A percentile compares a stretch with the other conserved stretches of the same genome.
Conservation (phyloP, 2,329 filamentous ascomycete species). For the Periconia macrospinosa region DNA sequence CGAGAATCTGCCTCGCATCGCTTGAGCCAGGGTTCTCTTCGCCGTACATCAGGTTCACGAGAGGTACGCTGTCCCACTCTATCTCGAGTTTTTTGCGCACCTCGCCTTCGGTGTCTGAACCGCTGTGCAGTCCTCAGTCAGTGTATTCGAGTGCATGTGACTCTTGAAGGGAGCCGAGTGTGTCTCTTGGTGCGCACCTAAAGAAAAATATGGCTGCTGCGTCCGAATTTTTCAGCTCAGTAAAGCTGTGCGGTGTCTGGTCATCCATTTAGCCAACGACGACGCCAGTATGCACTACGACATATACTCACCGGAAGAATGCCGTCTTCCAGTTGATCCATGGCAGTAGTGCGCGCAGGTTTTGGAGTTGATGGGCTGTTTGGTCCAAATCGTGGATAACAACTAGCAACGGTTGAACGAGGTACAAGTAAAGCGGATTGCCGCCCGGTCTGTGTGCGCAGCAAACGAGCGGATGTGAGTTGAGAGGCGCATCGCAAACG, state of each 20-base stretch:
- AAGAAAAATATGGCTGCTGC: background rate
- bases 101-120: constrained; percentile 1
- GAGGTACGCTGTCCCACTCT: constrained; percentile 6
- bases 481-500: background rate
- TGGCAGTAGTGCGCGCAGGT: no score
- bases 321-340: background rate
- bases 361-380: no score
- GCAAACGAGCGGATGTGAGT: background rate
- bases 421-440: background rate
- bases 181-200: background rate
- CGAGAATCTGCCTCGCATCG: background rate
- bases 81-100: constrained; percentile 7
- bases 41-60: constrained; percentile 1
- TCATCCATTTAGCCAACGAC: no score
- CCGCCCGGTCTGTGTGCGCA: background rate
- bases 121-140: constrained; percentile 1
- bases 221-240: background rate
- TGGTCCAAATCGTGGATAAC: background rate
- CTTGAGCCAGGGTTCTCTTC: background rate
- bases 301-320: background rate
- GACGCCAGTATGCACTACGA: no score
- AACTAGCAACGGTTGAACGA: background rate
- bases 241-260: background rate
- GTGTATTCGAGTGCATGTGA: background rate
- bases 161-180: background rate